Evolutionary conservation across 2,329 filamentous ascomycete species (phyloP), one percentile per base, ranked within the genome.

Genomic region (Dactylellina drechsleri): DNA sequence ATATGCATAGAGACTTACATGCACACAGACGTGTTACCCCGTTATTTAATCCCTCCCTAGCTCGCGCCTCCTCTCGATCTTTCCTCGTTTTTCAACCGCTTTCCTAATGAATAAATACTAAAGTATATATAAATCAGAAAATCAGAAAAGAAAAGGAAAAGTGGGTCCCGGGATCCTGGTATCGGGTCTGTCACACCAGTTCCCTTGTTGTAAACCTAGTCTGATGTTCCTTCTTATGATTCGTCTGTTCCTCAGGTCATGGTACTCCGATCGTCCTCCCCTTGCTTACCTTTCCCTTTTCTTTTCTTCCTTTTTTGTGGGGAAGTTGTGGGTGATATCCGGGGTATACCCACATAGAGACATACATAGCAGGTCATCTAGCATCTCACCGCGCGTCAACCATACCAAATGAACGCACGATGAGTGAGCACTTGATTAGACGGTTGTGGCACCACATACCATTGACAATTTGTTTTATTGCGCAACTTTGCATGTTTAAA

Each of bases 121-220:
- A 10, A 10, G 31, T 36, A 36, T 36, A 5, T 10, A 36, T 36
- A 36, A 36, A 36, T 2, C 5, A 36, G 1, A 3, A 36, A 36
- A 36, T 7, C 31, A 36, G 31, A 36, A 36, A 36, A 36, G 31
- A 36, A 36, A 20, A 3, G 36, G 26, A 23, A 41, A 16, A 62
- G 66, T 70, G 66, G 66, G 41, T 57, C 66, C 66, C 66, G 28
- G 40, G 18, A 62, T 70, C 66, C 66, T 62, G 66, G 66, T 62
- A 49, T 26, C 36, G 31, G 66, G 66, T 62, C 57, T 70, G 66
- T 70, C 66, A 70, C 66, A 70, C 66, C 57, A 26, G 50, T 18
- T 47, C 43, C 43, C 16, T 15, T 15, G 15, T 18, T 47, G 43
- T n/a, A 18, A 47, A 47, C 16, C 43, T 3, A 18, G 13, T 47